phyloP scores from a whole-genome alignment of 345 rosid species.

The Turritis glabra region DNA sequence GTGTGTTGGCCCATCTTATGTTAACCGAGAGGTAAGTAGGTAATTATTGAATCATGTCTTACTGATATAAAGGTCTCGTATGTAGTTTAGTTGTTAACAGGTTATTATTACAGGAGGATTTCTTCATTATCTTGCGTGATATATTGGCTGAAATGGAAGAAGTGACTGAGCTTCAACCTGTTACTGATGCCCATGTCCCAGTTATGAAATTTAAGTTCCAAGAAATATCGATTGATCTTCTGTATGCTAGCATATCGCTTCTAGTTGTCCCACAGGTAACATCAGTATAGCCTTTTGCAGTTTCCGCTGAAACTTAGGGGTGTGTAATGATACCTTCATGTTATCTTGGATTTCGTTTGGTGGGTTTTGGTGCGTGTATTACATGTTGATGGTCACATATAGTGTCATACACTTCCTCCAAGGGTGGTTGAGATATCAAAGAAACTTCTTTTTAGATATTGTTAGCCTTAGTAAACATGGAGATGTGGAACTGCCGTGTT shows the following conservation, averaged over 20 bases:
- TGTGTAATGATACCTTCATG: not conserved
- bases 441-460: not conserved
- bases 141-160: conserved; percentile 72
- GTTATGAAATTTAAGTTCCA: conserved; percentile 90
- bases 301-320: not conserved
- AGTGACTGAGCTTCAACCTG: conserved; percentile 83
- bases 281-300: not conserved
- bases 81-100: conserved; percentile 13
- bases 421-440: not conserved
- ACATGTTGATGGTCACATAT: not conserved
- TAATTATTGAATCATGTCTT: conserved; percentile 18
- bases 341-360: not conserved
- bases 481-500: conserved; percentile 11
- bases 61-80: conserved; percentile 34
- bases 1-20: conserved; percentile 94
- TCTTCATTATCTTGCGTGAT: conserved; percentile 70
- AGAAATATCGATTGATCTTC: conserved; percentile 85
- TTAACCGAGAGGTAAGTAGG: conserved; percentile 88
- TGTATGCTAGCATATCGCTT: conserved; percentile 84
- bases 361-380: not conserved
- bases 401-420: not conserved
- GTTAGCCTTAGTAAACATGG: not conserved
- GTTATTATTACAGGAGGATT: conserved; percentile 60
- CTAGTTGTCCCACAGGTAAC: conserved; percentile 84
- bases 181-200: conserved; percentile 95